Percentiles rank a stretch among this genome's conserved stretches.
Evolutionary conservation across 495 filamentous ascomycete species (phyloP).

Genomic region (Trichoderma gamsii): DNA sequence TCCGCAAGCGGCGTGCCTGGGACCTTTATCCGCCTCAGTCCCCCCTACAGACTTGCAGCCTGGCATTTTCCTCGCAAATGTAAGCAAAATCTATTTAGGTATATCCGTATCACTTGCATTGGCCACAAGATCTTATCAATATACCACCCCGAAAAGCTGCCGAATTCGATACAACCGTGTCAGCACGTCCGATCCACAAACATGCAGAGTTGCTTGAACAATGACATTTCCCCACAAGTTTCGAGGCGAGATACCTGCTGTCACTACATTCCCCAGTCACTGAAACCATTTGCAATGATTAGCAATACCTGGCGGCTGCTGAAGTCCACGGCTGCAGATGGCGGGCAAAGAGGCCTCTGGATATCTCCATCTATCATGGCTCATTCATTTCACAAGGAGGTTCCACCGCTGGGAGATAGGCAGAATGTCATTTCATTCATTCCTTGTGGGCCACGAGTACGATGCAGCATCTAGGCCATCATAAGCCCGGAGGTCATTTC

Average conservation of each 20-base stretch:
- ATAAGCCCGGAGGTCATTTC: no score
- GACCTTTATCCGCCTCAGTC: no score
- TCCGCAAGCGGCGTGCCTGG: no score
- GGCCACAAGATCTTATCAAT: slow-evolving; percentile 29
- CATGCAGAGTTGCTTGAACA: slow-evolving; percentile 45
- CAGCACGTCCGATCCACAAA: slow-evolving; percentile 41
- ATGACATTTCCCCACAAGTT: slow-evolving; percentile 32
- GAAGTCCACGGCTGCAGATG: slow-evolving; percentile 50
- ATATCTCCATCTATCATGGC: slow-evolving; percentile 38
- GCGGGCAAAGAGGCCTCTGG: slow-evolving; percentile 49
- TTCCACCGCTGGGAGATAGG: slow-evolving; percentile 44
- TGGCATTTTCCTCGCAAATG: not conserved
- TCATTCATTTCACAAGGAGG: slow-evolving; percentile 33
- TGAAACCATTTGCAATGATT: slow-evolving; percentile 12
- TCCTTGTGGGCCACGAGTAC: slow-evolving; percentile 38
- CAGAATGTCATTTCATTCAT: slow-evolving; percentile 35
- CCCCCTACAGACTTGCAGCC: no score
- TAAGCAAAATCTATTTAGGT: not conserved
- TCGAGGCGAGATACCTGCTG: slow-evolving; percentile 26
- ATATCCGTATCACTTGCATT: not conserved
- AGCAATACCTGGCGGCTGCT: no score
- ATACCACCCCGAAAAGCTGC: slow-evolving; percentile 38
- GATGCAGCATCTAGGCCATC: slow-evolving; percentile 31
- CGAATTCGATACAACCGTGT: slow-evolving; percentile 51
- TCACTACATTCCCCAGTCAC: slow-evolving; percentile 22